These are phyloP conservation scores for Ceriops decandra DNA, from an alignment of 345 rosid genomes.

Conservation along the genomic window DNA sequence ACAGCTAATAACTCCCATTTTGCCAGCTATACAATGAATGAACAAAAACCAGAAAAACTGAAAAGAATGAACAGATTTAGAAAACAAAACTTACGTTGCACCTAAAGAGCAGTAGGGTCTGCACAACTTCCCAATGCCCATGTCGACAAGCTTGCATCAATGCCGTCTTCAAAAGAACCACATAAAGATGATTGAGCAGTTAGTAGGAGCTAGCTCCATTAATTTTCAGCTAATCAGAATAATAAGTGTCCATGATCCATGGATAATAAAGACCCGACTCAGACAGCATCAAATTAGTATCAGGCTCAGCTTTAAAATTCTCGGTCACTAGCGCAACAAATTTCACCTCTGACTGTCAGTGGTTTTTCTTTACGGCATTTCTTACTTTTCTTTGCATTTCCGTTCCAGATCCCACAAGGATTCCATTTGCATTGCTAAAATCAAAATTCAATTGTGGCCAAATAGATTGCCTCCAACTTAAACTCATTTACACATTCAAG, in stretches of 20 bases:
- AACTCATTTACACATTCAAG: neutral
- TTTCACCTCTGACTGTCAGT: too few relatives aligned
- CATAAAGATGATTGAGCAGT: conserved; percentile 7
- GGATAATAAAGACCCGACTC: too few relatives aligned
- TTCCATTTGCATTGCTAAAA: neutral
- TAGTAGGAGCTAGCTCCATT: conserved; percentile 12
- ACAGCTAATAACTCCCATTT: too few relatives aligned
- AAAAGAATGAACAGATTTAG: neutral
- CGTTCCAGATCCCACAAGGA: too few relatives aligned
- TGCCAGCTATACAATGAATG: neutral
- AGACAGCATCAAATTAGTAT: too few relatives aligned
- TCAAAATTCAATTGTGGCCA: neutral
- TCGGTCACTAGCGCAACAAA: too few relatives aligned
- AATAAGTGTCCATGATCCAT: too few relatives aligned
- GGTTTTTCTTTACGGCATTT: too few relatives aligned
- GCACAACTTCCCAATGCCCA: conserved; percentile 98
- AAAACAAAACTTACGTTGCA: conserved; percentile 66
- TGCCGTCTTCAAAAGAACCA: conserved; percentile 57
- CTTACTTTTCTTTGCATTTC: too few relatives aligned
- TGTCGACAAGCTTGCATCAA: conserved; percentile 98
- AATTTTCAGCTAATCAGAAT: neutral
- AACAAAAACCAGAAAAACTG: neutral
- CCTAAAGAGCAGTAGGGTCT: conserved; percentile 78
- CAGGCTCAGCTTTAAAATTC: too few relatives aligned
- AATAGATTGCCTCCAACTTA: neutral